Base-by-base conservation (phyloP, 2,329 filamentous ascomycete species). In the Tolypocladium paradoxum region DNA sequence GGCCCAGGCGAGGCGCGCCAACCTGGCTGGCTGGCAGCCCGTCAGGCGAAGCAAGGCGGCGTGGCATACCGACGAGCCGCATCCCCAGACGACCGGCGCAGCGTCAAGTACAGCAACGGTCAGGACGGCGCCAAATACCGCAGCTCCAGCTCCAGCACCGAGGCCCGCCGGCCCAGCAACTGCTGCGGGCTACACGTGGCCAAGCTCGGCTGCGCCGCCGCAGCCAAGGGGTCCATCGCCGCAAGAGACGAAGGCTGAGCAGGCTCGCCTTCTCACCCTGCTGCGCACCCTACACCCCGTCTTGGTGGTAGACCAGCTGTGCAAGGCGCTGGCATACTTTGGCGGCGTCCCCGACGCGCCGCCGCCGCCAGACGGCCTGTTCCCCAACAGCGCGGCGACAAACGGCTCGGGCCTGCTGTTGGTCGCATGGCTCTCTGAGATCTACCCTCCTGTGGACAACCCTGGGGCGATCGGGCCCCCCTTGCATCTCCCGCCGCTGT, bases 241-340 rank as follows among this genome's bases (percentile, higher is more conserved):
- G 1, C 66, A 68, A 20, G 76, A 83, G 58, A 76, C 73, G 33
- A 85, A 83, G 63, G 60, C 71, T 12, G 80, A 85, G 60, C 82
- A 84, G 61, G 76, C 78, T 55, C 76, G 82, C 33, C 68, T 85
- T 2, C 68, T 85, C 47, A 78, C 76, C 6, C 67, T 84, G 14
- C 65, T 85, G 22, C 74, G 77, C 48, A 77, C 73, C 43, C 67
- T 84, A 12, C 73, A 79, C 57, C 81, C 82, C 11, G 60, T 73
- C 9, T 69, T 73, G 3, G 78, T 85, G 0, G 81, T 84, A 22
- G 80, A 84, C 55, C 81, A 83, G 60, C 69, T 85, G 35, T 84
- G 79, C 61, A 83, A 77, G 58, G 82, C 79, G 2, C 62, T 85
- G 52, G 75, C 77, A n/a, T 84, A 81, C 58, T 85, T 84, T 64